Evolutionary conservation across 202 grass and related monocot genomes (phyloP).

Genomic region (Panicum hallii): DNA sequence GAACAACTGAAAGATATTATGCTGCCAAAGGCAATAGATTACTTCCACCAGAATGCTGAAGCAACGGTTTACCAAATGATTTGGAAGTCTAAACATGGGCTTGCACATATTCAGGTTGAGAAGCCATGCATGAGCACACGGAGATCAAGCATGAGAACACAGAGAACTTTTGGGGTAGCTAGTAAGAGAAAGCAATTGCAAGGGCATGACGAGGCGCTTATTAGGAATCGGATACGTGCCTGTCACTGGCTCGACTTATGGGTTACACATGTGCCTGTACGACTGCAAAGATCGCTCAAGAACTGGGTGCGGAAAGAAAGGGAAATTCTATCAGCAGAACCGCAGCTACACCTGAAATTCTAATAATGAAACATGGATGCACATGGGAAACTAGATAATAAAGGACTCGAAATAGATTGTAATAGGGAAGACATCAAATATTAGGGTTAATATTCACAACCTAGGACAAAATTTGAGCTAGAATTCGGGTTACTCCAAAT

Average conservation of each 20-base stretch:
- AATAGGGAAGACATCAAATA: background rate
- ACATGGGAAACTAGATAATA: background rate
- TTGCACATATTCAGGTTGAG: too few species aligned
- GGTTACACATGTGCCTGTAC: background rate
- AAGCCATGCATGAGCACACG: too few species aligned
- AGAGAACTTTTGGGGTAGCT: too few species aligned
- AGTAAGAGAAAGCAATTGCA: too few species aligned
- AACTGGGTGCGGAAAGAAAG: background rate
- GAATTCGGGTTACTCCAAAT: background rate
- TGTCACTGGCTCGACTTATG: background rate
- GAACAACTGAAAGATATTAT: too few species aligned
- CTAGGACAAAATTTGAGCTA: background rate
- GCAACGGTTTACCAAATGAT: too few species aligned
- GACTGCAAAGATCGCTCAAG: background rate
- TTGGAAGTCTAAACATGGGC: too few species aligned
- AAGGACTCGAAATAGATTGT: background rate
- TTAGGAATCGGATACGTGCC: background rate
- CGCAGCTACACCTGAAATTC: background rate
- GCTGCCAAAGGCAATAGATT: too few species aligned
- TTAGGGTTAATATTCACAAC: background rate
- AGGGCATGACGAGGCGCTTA: too few species aligned
- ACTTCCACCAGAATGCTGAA: too few species aligned
- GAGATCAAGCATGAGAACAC: too few species aligned
- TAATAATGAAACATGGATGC: background rate
- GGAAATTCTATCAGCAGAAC: background rate